Evolutionary conservation across 176 grass and related monocot species (phyloP).

Genomic region (Aechmea fasciata): DNA sequence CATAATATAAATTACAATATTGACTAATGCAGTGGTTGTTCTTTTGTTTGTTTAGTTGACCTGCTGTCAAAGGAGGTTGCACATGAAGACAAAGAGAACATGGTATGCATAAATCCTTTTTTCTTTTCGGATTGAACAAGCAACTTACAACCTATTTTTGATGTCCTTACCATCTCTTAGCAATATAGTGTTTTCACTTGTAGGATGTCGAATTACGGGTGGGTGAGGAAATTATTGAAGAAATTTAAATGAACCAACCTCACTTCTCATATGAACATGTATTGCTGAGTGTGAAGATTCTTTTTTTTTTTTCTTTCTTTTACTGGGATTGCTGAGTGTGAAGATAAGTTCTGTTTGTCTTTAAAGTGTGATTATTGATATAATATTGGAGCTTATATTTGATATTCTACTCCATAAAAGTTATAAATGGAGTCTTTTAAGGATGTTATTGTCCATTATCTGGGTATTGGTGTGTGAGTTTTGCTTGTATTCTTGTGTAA

Average conservation of each 20-base stretch:
- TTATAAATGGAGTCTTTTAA: not conserved
- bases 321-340: conserved; percentile 46
- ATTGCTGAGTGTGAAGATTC: too few relatives aligned
- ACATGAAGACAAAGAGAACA: conserved; percentile 84
- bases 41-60: conserved; percentile 19
- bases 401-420: not conserved
- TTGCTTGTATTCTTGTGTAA: not conserved
- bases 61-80: conserved; percentile 22
- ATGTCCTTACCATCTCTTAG: not conserved
- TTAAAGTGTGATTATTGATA: conserved; percentile 14
- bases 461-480: not conserved
- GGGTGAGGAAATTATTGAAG: conserved; percentile 26
- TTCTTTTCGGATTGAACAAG: too few relatives aligned
- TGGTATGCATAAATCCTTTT: conserved; percentile 22
- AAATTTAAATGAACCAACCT: conserved; percentile 22
- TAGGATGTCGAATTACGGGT: conserved; percentile 31
- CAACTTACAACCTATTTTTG: not conserved
- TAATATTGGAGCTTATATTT: conserved; percentile 1
- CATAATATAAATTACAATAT: not conserved
- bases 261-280: too few relatives aligned
- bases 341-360: conserved; percentile 13
- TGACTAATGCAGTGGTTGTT: conserved; percentile 1
- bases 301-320: conserved; percentile 31
- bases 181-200: conserved; percentile 17
- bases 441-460: not conserved